These are phyloP conservation scores for Erythrophleum fordii DNA, from an alignment of 306 rosid species.

Conservation along the genomic window DNA sequence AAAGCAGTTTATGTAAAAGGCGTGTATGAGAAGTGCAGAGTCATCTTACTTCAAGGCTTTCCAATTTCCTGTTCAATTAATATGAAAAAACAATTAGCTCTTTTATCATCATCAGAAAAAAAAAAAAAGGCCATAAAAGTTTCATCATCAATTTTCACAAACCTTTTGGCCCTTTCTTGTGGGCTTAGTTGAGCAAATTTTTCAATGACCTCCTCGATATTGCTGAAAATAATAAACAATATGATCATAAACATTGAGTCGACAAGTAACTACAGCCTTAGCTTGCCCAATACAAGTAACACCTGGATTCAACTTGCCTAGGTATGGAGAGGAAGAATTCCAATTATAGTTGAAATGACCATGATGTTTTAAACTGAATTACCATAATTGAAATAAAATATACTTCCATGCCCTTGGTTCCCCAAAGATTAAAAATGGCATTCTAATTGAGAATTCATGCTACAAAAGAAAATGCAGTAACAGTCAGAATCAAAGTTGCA, in stretches of 20 bases:
- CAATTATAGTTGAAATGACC: background rate
- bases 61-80: constrained; percentile 72
- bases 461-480: constrained; percentile 5
- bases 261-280: background rate
- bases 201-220: constrained; percentile 66
- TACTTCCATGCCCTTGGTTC: constrained; percentile 3
- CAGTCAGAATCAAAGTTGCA: background rate
- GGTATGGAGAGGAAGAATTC: constrained; percentile 1
- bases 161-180: constrained; percentile 89
- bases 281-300: background rate
- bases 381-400: constrained; percentile 8
- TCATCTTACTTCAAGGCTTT: constrained; percentile 80
- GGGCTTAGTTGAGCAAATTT: constrained; percentile 72
- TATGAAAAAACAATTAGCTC: constrained; percentile 41
- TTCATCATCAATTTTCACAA: constrained; percentile 2
- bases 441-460: background rate
- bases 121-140: background rate
- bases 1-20: constrained; percentile 13
- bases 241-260: background rate
- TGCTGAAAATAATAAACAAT: constrained; percentile 45
- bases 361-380: background rate
- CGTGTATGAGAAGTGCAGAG: constrained; percentile 23
- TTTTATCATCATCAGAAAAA: constrained; percentile 20
- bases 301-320: constrained; percentile 6
- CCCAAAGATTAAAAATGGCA: background rate